Conservation (phyloP, 257 asterid species). For the Ilex aquifolium region DNA sequence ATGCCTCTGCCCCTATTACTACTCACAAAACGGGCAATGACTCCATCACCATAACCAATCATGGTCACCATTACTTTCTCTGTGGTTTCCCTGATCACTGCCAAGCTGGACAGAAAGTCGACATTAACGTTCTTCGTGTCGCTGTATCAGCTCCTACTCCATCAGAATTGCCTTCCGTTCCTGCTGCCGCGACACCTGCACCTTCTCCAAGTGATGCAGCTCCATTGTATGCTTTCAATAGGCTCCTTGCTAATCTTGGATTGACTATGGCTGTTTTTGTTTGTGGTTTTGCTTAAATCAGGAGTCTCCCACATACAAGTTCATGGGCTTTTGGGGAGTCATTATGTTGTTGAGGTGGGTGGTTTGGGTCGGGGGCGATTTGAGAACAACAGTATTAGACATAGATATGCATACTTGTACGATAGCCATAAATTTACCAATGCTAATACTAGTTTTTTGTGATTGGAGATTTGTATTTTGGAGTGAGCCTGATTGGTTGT, state of each 20-base stretch:
- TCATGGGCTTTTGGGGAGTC: too few species aligned
- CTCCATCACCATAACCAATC: conserved; percentile 46
- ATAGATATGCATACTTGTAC: too few species aligned
- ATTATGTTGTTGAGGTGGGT: too few species aligned
- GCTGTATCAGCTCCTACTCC: conserved; percentile 34
- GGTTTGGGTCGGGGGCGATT: too few species aligned
- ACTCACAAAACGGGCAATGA: conserved; percentile 82
- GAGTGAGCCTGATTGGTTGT: too few species aligned
- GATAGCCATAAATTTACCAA: too few species aligned
- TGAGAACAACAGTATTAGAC: too few species aligned
- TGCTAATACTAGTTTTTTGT: too few species aligned
- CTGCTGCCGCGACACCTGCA: conserved; percentile 35
- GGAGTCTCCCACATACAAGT: too few species aligned
- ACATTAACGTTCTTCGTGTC: conserved; percentile 52
- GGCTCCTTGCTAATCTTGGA: conserved; percentile 12
- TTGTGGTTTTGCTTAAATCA: conserved; percentile 9
- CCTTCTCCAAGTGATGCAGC: conserved; percentile 51
- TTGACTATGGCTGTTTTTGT: conserved; percentile 16
- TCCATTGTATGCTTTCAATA: conserved; percentile 5
- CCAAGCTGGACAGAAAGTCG: conserved; percentile 77
- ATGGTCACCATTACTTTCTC: conserved; percentile 73
- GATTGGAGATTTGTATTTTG: too few species aligned
- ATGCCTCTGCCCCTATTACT: conserved; percentile 60
- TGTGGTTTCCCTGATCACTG: conserved; percentile 89
- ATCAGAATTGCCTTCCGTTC: conserved; percentile 26